Evolutionary conservation across 2,329 filamentous ascomycete species (phyloP).

Genomic region (Trichoderma asperellum): DNA sequence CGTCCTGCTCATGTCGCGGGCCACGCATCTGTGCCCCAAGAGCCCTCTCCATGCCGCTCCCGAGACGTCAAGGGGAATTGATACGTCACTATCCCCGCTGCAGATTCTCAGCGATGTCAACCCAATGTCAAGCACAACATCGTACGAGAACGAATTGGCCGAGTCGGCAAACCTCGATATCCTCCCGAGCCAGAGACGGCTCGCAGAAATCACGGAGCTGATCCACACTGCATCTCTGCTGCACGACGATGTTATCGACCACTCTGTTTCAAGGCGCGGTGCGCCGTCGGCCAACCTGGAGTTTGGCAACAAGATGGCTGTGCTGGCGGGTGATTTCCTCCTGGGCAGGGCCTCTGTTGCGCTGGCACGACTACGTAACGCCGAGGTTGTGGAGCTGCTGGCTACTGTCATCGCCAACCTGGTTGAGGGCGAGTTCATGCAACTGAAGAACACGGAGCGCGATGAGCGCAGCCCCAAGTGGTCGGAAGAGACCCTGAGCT

Average conservation of each 20-base stretch:
- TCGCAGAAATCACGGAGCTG: conserved; percentile 95
- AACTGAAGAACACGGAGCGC: conserved; percentile 90
- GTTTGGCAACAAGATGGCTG: conserved; percentile 99
- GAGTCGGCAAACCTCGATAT: conserved; percentile 63
- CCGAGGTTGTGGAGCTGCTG: conserved; percentile 91
- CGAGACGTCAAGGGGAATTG: conserved; percentile 53
- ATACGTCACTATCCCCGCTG: conserved; percentile 59
- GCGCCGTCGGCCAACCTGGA: conserved; percentile 88
- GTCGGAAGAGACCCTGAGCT: conserved; percentile 85
- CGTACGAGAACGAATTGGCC: conserved; percentile 47
- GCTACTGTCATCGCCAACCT: conserved; percentile 97
- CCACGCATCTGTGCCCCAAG: conserved; percentile 79
- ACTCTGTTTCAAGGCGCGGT: conserved; percentile 81
- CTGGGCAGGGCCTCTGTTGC: conserved; percentile 92
- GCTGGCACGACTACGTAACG: conserved; percentile 84
- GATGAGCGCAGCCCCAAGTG: conserved; percentile 84
- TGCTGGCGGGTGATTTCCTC: conserved; percentile 94
- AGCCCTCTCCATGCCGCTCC: conserved; percentile 43
- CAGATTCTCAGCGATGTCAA: conserved; percentile 78
- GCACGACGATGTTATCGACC: conserved; percentile 98
- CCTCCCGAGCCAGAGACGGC: conserved; percentile 85
- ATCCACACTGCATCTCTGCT: conserved; percentile 96
- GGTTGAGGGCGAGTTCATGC: conserved; percentile 99
- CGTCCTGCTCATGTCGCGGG: conserved; percentile 93
- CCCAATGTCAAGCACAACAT: conserved; percentile 58